Percentiles rank a stretch among this genome's conserved stretches.
phyloP scores from a whole-genome alignment of 192 early-diverging fungal genomes.

The Lunasporangiospora selenospora region DNA sequence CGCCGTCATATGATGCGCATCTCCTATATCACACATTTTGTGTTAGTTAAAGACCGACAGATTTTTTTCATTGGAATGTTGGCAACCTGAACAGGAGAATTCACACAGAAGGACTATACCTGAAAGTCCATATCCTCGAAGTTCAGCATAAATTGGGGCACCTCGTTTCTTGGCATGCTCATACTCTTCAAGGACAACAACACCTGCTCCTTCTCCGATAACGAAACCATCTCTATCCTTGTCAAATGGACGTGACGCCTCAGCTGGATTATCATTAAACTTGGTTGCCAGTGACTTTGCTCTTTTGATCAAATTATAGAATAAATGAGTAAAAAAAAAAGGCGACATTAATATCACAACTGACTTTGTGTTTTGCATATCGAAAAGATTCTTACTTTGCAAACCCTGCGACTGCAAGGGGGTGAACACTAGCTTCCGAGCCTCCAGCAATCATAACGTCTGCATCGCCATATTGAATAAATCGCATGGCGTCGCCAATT shows the following conservation, averaged over 20 bases:
- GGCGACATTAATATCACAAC: neutral
- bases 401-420: conserved; percentile 91
- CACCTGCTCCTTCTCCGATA: conserved; percentile 91
- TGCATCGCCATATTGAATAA: conserved; percentile 91
- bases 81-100: neutral
- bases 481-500: conserved; percentile 93
- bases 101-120: conserved; percentile 28
- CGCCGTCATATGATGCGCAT: conserved; percentile 94
- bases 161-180: conserved; percentile 86
- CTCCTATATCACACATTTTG: conserved; percentile 50
- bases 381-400: conserved; percentile 57
- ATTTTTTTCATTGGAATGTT: neutral
- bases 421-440: conserved; percentile 84
- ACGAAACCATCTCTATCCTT: conserved; percentile 88
- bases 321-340: neutral
- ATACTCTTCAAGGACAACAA: conserved; percentile 89
- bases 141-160: conserved; percentile 90
- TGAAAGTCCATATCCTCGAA: conserved; percentile 90
- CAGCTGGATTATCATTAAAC: conserved; percentile 79
- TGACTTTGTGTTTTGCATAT: neutral
- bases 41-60: neutral
- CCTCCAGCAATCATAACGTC: conserved; percentile 97
- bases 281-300: conserved; percentile 83
- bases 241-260: conserved; percentile 94
- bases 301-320: conserved; percentile 18